Conservation (phyloP, 2,329 filamentous ascomycete genomes). For the Trichoderma pleuroti region DNA sequence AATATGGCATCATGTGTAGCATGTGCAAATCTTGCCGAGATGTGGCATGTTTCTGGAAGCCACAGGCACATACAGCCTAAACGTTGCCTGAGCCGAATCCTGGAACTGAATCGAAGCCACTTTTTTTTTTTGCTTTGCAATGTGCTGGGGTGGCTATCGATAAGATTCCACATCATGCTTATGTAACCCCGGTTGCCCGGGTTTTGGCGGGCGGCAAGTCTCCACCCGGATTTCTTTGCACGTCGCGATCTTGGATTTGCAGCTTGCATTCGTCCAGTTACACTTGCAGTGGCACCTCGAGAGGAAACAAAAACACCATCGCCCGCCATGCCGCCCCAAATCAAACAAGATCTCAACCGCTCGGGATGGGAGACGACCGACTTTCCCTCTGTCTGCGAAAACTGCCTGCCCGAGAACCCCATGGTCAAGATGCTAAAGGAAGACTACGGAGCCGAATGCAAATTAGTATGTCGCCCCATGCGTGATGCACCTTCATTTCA, state of each 20-base stretch:
- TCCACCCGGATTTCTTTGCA: conserved; percentile 15
- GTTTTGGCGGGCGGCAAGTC: background rate
- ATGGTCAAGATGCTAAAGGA: conserved; percentile 99
- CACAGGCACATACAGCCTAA: background rate
- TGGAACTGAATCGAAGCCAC: background rate
- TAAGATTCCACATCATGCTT: conserved; percentile 23
- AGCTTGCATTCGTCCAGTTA: background rate
- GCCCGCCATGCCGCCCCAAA: conserved; percentile 73
- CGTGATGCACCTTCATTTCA: background rate
- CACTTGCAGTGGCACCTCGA: background rate
- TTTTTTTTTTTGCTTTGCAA: conserved; percentile 3
- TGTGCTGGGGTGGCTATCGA: conserved; percentile 25
- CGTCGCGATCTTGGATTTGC: conserved; percentile 14
- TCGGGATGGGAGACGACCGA: conserved; percentile 95
- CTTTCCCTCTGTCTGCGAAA: conserved; percentile 85
- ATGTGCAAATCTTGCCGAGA: background rate
- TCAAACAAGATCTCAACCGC: conserved; percentile 92
- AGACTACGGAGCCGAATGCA: conserved; percentile 85
- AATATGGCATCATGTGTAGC: no score
- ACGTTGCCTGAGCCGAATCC: background rate
- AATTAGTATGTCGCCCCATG: conserved; percentile 44
- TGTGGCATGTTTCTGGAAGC: background rate
- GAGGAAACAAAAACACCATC: background rate
- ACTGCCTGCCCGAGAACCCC: conserved; percentile 90
- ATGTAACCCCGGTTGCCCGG: background rate